These are phyloP conservation scores for Mortierella polycephala DNA, from an alignment of 371 early-diverging fungal species.

Conservation along the genomic window DNA sequence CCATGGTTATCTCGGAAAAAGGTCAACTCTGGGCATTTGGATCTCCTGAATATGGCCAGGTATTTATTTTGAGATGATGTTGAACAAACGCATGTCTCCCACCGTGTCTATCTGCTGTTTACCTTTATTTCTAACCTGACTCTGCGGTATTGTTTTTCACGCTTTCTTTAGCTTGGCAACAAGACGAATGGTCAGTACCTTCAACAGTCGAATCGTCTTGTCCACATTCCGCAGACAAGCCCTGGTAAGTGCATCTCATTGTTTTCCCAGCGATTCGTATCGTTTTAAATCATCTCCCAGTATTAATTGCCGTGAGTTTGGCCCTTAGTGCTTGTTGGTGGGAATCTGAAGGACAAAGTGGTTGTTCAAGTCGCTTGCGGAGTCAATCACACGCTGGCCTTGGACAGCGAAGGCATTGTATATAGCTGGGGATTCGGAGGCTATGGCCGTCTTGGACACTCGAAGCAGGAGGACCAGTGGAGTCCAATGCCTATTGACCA, in stretches of 20 bases:
- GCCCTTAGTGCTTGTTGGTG: constrained; percentile 46
- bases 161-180: constrained; percentile 53
- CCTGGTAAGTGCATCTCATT: constrained; percentile 43
- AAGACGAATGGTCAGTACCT: constrained; percentile 58
- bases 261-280: neutral
- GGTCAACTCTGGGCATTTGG: constrained; percentile 59
- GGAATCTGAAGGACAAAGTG: constrained; percentile 36
- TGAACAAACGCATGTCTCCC: neutral
- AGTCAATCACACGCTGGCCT: constrained; percentile 64
- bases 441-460: constrained; percentile 64
- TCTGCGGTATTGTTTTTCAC: neutral
- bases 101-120: neutral
- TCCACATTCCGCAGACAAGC: constrained; percentile 53
- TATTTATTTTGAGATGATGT: neutral
- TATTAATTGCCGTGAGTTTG: neutral
- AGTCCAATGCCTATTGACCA: constrained; percentile 53
- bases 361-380: constrained; percentile 61
- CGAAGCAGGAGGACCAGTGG: constrained; percentile 57
- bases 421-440: constrained; percentile 71
- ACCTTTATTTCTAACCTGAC: neutral
- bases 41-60: constrained; percentile 61
- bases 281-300: neutral
- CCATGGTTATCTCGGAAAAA: constrained; percentile 55
- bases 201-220: constrained; percentile 55
- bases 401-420: constrained; percentile 59